Base-by-base conservation (phyloP, 2,329 filamentous ascomycete genomes). In the Aureobasidium zeae region DNA sequence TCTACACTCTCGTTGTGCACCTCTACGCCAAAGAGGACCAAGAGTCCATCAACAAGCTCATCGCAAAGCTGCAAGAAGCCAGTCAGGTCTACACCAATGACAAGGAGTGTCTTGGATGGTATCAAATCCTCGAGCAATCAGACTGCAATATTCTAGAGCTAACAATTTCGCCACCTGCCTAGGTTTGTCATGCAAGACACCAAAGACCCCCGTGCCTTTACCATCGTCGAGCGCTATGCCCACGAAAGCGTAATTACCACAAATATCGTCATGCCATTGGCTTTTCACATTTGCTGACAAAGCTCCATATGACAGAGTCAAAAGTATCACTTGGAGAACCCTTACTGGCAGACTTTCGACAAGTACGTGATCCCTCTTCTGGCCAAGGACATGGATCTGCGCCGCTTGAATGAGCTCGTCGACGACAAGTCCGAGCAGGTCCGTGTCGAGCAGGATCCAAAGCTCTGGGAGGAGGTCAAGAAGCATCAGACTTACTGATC, bases 141-240 rank as follows among this genome's bases (percentile, higher is more conserved):
- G 16, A 33, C 4, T 20, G 31, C n/a, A n/a, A n/a, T 2, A 29
- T 7, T 24, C 13, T 7, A 21, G 15, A 22, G 32, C 5, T 8
- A 21, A 21, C 22, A 20, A 22, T 4, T 22, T 25, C 22, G 22
- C 15, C 8, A 7, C 16, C 8, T 41, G 5, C 22, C 2, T 33
- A 86, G 82, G 82, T 77, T 83, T 62, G 81, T 86, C 50, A 86
- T 86, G 82, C 82, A 86, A 66, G 78, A 79, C 54, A 71, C 77
- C 46, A 69, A 74, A 54, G 81, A 86, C 59, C 70, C 71, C 32
- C 70, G 79, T 46, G 76, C 79, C 37, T 86, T 86, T 63, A 83
- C 78, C 35, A 83, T 86, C 54, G 81, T 86, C 34, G 82, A 86
- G 65, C 69, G 82, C 22, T 86, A 84, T 62, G 71, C 74, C 54